Conservation (phyloP, 305 asterid species). For the Fraxinus sp. region DNA sequence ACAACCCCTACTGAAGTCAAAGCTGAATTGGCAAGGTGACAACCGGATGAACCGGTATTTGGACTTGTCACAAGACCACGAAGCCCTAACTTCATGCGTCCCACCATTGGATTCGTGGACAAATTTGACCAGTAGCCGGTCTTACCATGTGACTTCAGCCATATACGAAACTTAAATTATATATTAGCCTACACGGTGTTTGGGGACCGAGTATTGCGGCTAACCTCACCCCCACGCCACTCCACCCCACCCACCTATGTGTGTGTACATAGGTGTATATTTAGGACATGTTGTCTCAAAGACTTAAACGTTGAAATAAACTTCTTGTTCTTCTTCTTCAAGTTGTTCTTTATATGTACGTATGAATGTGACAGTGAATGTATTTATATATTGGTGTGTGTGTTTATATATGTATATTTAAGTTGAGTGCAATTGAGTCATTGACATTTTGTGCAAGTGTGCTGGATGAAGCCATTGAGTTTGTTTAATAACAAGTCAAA, state of each 20-base stretch:
- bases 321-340: constrained; percentile 50
- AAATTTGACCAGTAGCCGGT: constrained; percentile 41
- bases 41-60: constrained; percentile 21
- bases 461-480: constrained; percentile 47
- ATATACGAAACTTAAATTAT: constrained; percentile 13
- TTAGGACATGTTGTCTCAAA: constrained; percentile 35
- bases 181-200: too few relatives aligned
- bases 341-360: constrained; percentile 30
- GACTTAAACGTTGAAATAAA: constrained; percentile 69
- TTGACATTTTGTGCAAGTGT: constrained; percentile 64
- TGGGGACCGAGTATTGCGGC: constrained; percentile 22
- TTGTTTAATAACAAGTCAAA: constrained; percentile 62
- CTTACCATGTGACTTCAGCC: constrained; percentile 29
- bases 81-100: constrained; percentile 4
- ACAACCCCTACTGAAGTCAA: constrained; percentile 1
- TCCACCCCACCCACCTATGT: not conserved
- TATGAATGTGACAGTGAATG: constrained; percentile 32
- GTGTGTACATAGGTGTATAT: not conserved
- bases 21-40: not conserved
- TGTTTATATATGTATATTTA: not conserved
- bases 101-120: constrained; percentile 26
- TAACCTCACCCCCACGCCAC: constrained; percentile 6
- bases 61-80: constrained; percentile 21
- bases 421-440: constrained; percentile 40
- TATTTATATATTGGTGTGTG: constrained; percentile 9